phyloP scores from a whole-genome alignment of 495 filamentous ascomycete genomes.

The Xylaria sp. region DNA sequence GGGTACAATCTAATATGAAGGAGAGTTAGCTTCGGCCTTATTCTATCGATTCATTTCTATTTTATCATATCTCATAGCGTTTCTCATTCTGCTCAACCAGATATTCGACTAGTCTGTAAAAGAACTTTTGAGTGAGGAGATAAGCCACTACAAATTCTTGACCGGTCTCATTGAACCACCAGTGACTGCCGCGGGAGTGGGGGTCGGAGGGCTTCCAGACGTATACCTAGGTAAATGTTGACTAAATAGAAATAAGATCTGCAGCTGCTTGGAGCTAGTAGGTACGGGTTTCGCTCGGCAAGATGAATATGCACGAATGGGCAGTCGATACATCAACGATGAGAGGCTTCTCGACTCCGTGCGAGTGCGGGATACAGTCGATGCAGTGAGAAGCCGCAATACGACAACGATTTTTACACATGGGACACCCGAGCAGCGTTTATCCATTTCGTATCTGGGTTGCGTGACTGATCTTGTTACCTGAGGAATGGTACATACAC shows the following conservation, averaged over 20 bases:
- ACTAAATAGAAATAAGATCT: background rate
- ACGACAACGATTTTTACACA: background rate
- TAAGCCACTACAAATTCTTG: background rate
- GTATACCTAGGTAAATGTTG: background rate
- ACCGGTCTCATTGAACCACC: background rate
- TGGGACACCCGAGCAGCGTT: background rate
- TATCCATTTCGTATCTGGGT: background rate
- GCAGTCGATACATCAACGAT: background rate
- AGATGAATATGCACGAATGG: background rate
- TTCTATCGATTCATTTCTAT: background rate
- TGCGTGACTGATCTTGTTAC: background rate
- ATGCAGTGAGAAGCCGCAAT: background rate
- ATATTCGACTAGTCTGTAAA: background rate
- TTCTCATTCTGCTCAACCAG: background rate
- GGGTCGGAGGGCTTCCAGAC: background rate
- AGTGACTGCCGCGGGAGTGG: background rate
- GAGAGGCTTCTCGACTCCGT: background rate
- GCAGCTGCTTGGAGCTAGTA: no score
- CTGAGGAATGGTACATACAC: background rate
- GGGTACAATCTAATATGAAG: background rate
- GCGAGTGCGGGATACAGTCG: background rate
- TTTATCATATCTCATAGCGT: background rate
- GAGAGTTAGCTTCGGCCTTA: background rate
- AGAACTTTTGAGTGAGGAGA: no score
- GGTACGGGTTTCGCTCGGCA: background rate